Evolutionary conservation across 371 early-diverging fungal species (phyloP), one percentile per base, ranked within the genome.

Genomic region (Mortierella sp.): DNA sequence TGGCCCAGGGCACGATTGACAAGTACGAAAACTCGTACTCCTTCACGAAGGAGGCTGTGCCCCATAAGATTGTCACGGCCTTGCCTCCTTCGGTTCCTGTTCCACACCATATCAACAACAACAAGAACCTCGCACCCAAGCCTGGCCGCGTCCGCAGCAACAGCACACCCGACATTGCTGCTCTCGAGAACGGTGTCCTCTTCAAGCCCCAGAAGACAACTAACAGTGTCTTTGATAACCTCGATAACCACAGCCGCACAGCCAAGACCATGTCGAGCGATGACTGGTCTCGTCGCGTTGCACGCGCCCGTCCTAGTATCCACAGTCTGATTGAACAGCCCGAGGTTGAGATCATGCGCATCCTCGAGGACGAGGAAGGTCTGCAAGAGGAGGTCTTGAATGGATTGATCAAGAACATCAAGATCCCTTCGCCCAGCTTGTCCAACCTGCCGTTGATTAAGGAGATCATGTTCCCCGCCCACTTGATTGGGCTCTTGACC

Each of bases 391-490:
- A 97, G 81, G 86, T 98, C 26, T 82, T 97, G 56, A 91, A 92
- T 44, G 93, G 94, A 32, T 83, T 98, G 31, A 90, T 98, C 49
- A 90, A 90, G 65, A 90, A 90, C 52, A 81, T 97, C 41, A 91
- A 93, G 78, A 94, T 97, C 56, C 94, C 95, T 6, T 84, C 94
- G 34, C 95, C 95, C 42, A 93, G 90, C 67, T 79, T 93, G 19
- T 93, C 93, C 53, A 86, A 91, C 19, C 84, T 90, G 34, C 95
- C 94, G 21, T 83, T 88, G 43, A 81, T 86, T 63, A 91, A 93
- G 64, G 96, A 97, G 70, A 89, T 97, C 21, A 85, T 98, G 70
- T 96, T 96, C 91, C 97, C 97, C 0, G 95, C 97, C 11, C 96
- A 97, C 65, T 80, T 95, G 61, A 96, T 97, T 58, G 95, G 96